A percentile compares a stretch with the other conserved stretches of the same genome.
These are phyloP conservation scores for Chenopodium berlandieri DNA, from an alignment of 148 eudicot genomes.

Conservation along the genomic window DNA sequence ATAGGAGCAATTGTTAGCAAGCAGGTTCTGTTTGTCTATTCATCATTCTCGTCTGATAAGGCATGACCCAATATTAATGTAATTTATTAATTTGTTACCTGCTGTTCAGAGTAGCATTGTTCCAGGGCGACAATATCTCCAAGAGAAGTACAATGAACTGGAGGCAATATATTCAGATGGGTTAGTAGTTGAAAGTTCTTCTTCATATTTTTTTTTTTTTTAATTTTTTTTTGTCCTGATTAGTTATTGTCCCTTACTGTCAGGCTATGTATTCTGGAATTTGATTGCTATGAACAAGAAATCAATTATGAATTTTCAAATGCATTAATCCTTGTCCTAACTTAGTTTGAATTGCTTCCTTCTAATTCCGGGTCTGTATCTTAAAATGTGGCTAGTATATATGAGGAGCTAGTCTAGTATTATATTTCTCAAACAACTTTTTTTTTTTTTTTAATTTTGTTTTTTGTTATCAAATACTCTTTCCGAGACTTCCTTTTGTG, in stretches of 20 bases:
- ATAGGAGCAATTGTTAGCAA: constrained; percentile 96
- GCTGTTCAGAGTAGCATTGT: constrained; percentile 65
- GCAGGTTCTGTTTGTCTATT: constrained; percentile 49
- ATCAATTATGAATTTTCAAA: neutral
- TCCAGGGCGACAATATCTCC: constrained; percentile 70
- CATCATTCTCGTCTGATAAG: constrained; percentile 9
- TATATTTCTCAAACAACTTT: neutral
- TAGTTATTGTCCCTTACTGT: neutral
- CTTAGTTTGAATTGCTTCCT: neutral
- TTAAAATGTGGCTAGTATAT: neutral
- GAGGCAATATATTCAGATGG: constrained; percentile 75
- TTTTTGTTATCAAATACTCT: neutral
- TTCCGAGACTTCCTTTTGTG: neutral
- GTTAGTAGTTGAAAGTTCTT: constrained; percentile 38
- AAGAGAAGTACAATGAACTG: constrained; percentile 63
- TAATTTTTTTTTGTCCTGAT: too few relatives aligned
- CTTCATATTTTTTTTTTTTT: too few relatives aligned
- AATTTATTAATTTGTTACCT: constrained; percentile 6
- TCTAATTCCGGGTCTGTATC: neutral
- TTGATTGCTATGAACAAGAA: neutral
- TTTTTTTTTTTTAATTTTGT: too few relatives aligned
- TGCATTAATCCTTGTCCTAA: neutral
- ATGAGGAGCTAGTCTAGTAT: neutral
- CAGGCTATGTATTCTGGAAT: neutral
- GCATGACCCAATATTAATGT: neutral